Evolutionary conservation across 495 filamentous ascomycete species (phyloP).

Genomic region (Hypoxylon rickii): DNA sequence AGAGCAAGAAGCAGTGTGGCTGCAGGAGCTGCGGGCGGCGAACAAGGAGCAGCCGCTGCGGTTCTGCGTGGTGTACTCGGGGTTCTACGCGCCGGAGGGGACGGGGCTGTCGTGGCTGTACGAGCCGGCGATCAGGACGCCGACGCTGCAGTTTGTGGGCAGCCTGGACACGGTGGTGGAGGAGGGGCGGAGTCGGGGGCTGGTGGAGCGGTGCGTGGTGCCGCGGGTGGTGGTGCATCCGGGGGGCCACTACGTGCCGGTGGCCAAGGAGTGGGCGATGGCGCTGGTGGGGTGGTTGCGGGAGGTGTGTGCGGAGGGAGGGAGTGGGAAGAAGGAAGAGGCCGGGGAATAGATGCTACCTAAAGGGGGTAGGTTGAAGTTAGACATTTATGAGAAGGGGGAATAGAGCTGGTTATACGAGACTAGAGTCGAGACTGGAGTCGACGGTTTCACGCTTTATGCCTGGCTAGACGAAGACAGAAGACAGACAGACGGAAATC

Average conservation of each 20-base stretch:
- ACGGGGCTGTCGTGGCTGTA: constrained; percentile 69
- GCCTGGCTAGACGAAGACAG: not conserved
- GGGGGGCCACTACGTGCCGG: constrained; percentile 90
- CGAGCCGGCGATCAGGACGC: constrained; percentile 75
- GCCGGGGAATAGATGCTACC: constrained; percentile 43
- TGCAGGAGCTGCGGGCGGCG: constrained; percentile 44
- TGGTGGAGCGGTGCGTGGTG: constrained; percentile 71
- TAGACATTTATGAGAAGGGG: constrained; percentile 44
- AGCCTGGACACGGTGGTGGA: constrained; percentile 88
- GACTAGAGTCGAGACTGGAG: constrained; percentile 3
- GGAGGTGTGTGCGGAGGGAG: constrained; percentile 57
- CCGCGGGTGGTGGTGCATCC: constrained; percentile 77
- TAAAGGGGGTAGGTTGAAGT: constrained; percentile 59
- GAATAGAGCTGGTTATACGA: not conserved
- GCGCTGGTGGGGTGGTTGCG: constrained; percentile 75
- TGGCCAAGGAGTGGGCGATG: constrained; percentile 76
- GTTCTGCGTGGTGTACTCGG: constrained; percentile 80
- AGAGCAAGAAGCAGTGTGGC: constrained; percentile 40
- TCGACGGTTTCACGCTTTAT: not conserved
- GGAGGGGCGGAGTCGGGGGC: constrained; percentile 65
- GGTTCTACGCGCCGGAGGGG: constrained; percentile 70
- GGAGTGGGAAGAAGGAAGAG: not conserved
- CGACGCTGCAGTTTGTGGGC: constrained; percentile 81
- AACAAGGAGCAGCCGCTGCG: constrained; percentile 65
- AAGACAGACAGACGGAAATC: constrained; percentile 5